Evolutionary conservation across 75 land plant genomes (phyloP).

Genomic region (Sequoia sempervirens): DNA sequence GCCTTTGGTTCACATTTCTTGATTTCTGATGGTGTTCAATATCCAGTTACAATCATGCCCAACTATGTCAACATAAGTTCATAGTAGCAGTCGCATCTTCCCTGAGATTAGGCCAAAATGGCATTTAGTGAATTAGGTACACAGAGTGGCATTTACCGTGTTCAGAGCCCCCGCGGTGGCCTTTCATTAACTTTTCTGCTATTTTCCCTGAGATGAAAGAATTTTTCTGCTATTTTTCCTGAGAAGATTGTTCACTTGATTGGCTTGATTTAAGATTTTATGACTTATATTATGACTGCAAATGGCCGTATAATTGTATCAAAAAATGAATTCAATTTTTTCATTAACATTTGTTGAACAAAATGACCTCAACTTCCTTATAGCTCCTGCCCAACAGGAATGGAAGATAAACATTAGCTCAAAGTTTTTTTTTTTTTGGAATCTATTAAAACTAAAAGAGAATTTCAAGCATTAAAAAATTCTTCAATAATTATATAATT

Average conservation of each 20-base stretch:
- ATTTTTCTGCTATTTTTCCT: background rate
- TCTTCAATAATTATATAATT: too few species aligned
- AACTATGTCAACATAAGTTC: background rate
- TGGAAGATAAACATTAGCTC: too few species aligned
- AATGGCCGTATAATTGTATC: too few species aligned
- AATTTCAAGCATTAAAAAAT: too few species aligned
- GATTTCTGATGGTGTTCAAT: slow-evolving; percentile 42
- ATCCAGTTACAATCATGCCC: slow-evolving; percentile 12
- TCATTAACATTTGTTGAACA: too few species aligned
- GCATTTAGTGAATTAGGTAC: background rate
- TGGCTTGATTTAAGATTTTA: too few species aligned
- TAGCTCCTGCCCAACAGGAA: too few species aligned
- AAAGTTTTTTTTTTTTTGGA: too few species aligned
- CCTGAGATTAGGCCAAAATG: background rate
- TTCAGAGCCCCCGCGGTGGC: background rate
- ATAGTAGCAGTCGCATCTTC: background rate
- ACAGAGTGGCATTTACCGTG: background rate
- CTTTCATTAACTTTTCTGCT: background rate
- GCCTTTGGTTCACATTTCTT: slow-evolving; percentile 55
- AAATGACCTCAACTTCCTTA: too few species aligned
- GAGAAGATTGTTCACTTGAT: background rate
- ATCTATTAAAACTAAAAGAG: too few species aligned
- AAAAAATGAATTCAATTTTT: too few species aligned
- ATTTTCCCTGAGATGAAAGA: background rate
- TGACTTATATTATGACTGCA: too few species aligned